These are phyloP conservation scores for Sporisorium scitamineum DNA, from an alignment of 1,284 basidiomycete species.

Conservation along the genomic window DNA sequence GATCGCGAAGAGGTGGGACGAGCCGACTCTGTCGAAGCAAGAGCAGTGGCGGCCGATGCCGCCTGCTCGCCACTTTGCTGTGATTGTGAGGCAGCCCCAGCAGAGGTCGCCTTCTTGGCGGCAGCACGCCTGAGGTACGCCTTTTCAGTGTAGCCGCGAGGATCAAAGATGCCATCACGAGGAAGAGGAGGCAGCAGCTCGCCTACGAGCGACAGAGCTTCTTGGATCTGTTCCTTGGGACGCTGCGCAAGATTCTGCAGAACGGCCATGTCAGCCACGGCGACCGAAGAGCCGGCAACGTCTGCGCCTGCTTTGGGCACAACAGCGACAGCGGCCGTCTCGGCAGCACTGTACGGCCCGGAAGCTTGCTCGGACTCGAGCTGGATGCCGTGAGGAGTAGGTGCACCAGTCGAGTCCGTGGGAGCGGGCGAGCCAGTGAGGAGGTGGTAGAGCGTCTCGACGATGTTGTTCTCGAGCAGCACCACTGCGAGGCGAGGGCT, in stretches of 20 bases:
- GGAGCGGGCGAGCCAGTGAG: slow-evolving; percentile 65
- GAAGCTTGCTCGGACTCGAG: slow-evolving; percentile 43
- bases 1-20: slow-evolving; percentile 23
- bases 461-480: slow-evolving; percentile 63
- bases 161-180: slow-evolving; percentile 90
- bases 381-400: slow-evolving; percentile 30
- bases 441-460: slow-evolving; percentile 65
- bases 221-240: slow-evolving; percentile 79
- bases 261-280: slow-evolving; percentile 84
- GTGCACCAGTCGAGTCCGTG: slow-evolving; percentile 14
- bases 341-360: slow-evolving; percentile 34
- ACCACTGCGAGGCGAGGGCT: slow-evolving; percentile 58
- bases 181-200: slow-evolving; percentile 66
- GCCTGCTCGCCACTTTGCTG: slow-evolving; percentile 14
- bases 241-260: slow-evolving; percentile 96
- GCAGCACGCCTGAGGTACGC: slow-evolving; percentile 72
- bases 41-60: neutral
- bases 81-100: neutral
- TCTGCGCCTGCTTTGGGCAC: slow-evolving; percentile 31
- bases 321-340: slow-evolving; percentile 47
- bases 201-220: slow-evolving; percentile 61
- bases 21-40: slow-evolving; percentile 2
- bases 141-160: slow-evolving; percentile 88
- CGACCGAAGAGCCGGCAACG: slow-evolving; percentile 37
- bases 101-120: slow-evolving; percentile 9